Percentiles rank a stretch among this genome's conserved stretches.
Evolutionary conservation across 192 early-diverging fungal species (phyloP).

Genomic region (Backusella parvicylindrica): DNA sequence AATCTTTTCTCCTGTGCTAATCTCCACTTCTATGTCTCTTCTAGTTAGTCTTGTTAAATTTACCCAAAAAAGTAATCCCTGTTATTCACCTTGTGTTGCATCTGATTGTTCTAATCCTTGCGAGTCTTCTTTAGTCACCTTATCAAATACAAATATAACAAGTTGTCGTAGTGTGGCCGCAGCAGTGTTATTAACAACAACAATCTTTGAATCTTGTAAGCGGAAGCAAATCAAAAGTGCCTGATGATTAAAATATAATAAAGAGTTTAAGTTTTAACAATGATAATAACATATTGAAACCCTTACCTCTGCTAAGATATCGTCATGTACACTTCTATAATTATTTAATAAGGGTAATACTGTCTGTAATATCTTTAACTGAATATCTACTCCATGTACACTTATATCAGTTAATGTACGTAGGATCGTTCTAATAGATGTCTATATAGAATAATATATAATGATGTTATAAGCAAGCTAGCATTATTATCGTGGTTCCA

Average conservation of each 20-base stretch:
- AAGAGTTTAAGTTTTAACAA: background rate
- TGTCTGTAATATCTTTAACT: slow-evolving; percentile 92
- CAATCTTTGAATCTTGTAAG: slow-evolving; percentile 80
- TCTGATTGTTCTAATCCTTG: slow-evolving; percentile 15
- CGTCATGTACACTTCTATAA: slow-evolving; percentile 76
- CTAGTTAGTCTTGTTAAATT: background rate
- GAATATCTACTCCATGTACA: slow-evolving; percentile 73
- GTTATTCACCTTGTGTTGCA: slow-evolving; percentile 13
- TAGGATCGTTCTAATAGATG: slow-evolving; percentile 61
- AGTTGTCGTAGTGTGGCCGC: slow-evolving; percentile 82
- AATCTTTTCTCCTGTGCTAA: slow-evolving; percentile 21
- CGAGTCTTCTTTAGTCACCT: slow-evolving; percentile 64
- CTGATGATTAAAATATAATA: slow-evolving; percentile 34
- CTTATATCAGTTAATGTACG: slow-evolving; percentile 69
- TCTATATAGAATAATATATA: slow-evolving; percentile 17
- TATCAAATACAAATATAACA: slow-evolving; percentile 84
- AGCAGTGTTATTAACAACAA: slow-evolving; percentile 82
- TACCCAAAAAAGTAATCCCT: background rate
- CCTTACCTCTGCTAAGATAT: slow-evolving; percentile 73
- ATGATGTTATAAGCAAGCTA: background rate
- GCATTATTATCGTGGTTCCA: background rate
- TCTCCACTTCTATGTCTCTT: background rate
- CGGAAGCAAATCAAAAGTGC: slow-evolving; percentile 79
- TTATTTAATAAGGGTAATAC: slow-evolving; percentile 84
- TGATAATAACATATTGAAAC: background rate